Evolutionary conservation across 306 rosid species (phyloP).

Genomic region (Ziziphus jujuba): DNA sequence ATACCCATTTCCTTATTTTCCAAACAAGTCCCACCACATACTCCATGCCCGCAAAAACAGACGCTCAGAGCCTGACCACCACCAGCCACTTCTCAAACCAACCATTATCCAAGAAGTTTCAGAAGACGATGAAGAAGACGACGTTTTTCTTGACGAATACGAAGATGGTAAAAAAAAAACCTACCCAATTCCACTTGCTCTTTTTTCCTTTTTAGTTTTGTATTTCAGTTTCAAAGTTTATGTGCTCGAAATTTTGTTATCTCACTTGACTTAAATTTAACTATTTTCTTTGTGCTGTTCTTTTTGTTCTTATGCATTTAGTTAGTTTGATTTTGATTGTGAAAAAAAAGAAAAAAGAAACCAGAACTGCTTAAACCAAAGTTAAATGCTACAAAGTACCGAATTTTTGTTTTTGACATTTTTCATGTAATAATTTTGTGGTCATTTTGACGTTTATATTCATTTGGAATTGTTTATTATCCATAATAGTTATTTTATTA

Average conservation of each 20-base stretch:
- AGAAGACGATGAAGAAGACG: constrained; percentile 47
- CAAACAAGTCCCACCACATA: constrained; percentile 22
- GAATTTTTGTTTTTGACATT: too few species aligned
- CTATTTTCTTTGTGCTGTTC: too few species aligned
- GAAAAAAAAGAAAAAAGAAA: too few species aligned
- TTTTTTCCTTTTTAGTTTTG: background rate
- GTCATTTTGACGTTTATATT: too few species aligned
- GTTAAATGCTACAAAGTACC: too few species aligned
- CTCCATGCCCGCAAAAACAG: constrained; percentile 43
- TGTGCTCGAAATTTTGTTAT: background rate
- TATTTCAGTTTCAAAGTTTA: background rate
- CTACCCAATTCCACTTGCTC: background rate
- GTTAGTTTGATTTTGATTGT: too few species aligned
- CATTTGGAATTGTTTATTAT: too few species aligned
- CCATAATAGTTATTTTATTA: background rate
- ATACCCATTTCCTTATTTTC: constrained; percentile 25
- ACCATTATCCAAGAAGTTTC: constrained; percentile 58
- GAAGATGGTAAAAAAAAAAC: constrained; percentile 45
- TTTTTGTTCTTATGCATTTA: background rate
- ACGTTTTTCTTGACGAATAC: constrained; percentile 26
- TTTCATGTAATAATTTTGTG: too few species aligned
- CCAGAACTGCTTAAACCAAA: too few species aligned
- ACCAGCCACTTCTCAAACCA: constrained; percentile 49
- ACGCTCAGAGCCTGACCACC: constrained; percentile 47
- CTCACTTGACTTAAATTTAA: too few species aligned